Evolutionary conservation across 2,329 filamentous ascomycete species (phyloP).

Genomic region (Macrophomina phaseolina): DNA sequence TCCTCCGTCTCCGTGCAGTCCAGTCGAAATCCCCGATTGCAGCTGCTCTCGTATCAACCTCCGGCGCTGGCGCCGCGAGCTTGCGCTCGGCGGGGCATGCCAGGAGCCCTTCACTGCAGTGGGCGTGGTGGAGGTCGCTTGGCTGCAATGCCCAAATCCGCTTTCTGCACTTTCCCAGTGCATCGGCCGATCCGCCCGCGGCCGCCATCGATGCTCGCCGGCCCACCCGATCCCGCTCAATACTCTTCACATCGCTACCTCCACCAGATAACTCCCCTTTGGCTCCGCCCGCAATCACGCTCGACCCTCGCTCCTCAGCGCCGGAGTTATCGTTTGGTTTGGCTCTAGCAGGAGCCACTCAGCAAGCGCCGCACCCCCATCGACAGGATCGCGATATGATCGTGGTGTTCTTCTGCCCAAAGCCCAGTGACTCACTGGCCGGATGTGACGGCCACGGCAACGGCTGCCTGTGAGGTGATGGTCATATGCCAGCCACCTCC

Average conservation of each 20-base stretch:
- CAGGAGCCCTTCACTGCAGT: neutral
- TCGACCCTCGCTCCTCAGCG: neutral
- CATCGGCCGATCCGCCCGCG: slow-evolving; percentile 4
- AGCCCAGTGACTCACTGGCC: neutral
- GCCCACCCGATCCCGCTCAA: neutral
- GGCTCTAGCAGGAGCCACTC: neutral
- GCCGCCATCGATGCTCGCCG: slow-evolving; percentile 4
- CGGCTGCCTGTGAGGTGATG: neutral
- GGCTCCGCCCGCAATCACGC: neutral
- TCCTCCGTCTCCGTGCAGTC: neutral
- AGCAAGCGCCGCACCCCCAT: neutral
- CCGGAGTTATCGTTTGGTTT: neutral
- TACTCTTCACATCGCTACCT: neutral
- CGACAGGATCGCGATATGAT: neutral
- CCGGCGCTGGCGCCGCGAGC: neutral
- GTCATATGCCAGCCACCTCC: slow-evolving; percentile 4
- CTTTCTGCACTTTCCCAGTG: neutral
- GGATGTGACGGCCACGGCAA: slow-evolving; percentile 4
- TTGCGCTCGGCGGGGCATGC: neutral
- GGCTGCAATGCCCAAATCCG: neutral
- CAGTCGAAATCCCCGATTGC: neutral
- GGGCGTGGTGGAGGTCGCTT: neutral
- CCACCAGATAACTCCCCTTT: neutral
- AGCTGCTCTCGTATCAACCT: slow-evolving; percentile 2
- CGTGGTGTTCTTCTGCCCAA: neutral